Percentiles rank a stretch among this genome's conserved stretches.
Conservation (phyloP, 106 monocot species). For the Triglochin maritima region DNA sequence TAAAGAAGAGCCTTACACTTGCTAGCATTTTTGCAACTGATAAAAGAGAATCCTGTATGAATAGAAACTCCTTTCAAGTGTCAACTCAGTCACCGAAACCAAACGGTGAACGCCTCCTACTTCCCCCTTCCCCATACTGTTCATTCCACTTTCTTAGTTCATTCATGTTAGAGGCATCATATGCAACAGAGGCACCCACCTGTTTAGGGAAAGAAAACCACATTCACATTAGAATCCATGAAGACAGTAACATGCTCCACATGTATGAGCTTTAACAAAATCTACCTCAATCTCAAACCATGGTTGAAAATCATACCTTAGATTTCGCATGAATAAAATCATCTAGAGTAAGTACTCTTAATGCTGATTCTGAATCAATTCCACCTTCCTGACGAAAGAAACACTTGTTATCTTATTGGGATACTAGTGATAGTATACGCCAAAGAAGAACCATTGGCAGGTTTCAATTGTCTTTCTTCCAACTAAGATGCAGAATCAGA, state of each 20-base stretch:
- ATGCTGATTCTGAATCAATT: slow-evolving; percentile 14
- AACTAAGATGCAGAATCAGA: too few relatives aligned
- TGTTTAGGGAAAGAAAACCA: slow-evolving; percentile 5
- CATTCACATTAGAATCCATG: not conserved
- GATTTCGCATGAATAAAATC: slow-evolving; percentile 84
- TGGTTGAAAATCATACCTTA: slow-evolving; percentile 40
- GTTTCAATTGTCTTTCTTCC: too few relatives aligned
- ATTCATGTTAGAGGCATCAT: slow-evolving; percentile 88
- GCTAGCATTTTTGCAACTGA: too few relatives aligned
- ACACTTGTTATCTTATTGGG: not conserved
- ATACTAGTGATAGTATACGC: not conserved
- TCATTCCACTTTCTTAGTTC: slow-evolving; percentile 96
- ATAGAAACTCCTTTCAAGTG: too few relatives aligned
- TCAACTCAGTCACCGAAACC: slow-evolving; percentile 52
- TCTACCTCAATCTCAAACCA: not conserved
- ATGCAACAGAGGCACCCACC: slow-evolving; percentile 94
- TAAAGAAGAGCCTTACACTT: too few relatives aligned
- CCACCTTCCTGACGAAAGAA: slow-evolving; percentile 27
- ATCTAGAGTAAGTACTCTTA: slow-evolving; percentile 65
- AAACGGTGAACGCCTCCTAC: slow-evolving; percentile 64
- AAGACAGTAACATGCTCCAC: not conserved
- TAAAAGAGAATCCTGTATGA: too few relatives aligned
- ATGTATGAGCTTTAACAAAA: not conserved
- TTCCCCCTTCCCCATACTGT: slow-evolving; percentile 93
- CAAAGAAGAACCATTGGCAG: not conserved